Evolutionary conservation across 768 basidiomycete species (phyloP).

Genomic region (Hysterangium stoloniferum): DNA sequence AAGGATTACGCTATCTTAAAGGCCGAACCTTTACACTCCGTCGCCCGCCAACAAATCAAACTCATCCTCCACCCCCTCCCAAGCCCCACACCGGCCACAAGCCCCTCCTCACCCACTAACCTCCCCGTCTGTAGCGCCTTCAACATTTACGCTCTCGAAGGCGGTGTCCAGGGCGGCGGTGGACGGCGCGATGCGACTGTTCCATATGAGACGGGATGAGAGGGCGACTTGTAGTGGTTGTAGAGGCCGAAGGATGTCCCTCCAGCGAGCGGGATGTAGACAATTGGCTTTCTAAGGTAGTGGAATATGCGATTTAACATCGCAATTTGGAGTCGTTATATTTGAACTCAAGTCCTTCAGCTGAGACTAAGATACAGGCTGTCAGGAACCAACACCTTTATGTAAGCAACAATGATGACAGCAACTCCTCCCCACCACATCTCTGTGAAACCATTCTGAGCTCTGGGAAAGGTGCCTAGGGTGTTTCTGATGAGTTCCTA

Average conservation of each 20-base stretch:
- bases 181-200: conserved; percentile 62
- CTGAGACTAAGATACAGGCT: too few relatives aligned
- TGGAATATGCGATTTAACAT: conserved; percentile 3
- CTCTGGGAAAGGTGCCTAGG: too few relatives aligned
- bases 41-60: conserved; percentile 85
- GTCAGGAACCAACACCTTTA: too few relatives aligned
- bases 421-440: too few relatives aligned
- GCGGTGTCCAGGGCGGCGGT: conserved; percentile 75
- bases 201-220: conserved; percentile 35
- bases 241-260: conserved; percentile 25
- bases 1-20: too few relatives aligned
- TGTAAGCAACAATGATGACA: too few relatives aligned
- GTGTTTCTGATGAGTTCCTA: too few relatives aligned
- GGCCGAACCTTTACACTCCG: too few relatives aligned
- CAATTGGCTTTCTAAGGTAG: not conserved
- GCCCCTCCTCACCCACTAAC: conserved; percentile 20
- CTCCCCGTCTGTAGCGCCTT: conserved; percentile 37
- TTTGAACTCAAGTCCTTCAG: too few relatives aligned
- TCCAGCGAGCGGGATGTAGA: conserved; percentile 5
- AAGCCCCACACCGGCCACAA: conserved; percentile 32
- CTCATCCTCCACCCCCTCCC: conserved; percentile 35
- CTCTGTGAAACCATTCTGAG: too few relatives aligned
- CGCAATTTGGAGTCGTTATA: too few relatives aligned
- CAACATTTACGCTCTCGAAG: conserved; percentile 59
- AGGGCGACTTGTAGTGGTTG: conserved; percentile 65